These are phyloP conservation scores for Postia placenta DNA, from an alignment of 768 basidiomycete species.

Conservation along the genomic window DNA sequence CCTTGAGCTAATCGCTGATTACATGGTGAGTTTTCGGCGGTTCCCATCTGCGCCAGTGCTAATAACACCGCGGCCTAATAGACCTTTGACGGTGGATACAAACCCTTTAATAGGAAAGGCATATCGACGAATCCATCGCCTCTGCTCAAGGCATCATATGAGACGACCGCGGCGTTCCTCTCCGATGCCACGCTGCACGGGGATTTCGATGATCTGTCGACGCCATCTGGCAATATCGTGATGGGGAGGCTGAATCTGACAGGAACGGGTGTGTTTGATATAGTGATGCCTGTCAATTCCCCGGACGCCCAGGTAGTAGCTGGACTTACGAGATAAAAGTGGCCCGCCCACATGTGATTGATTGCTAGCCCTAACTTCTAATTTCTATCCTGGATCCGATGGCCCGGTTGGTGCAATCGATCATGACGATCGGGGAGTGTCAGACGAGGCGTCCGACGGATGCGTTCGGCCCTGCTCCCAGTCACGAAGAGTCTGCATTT, in stretches of 20 bases:
- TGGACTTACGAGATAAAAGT: background rate
- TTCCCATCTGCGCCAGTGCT: background rate
- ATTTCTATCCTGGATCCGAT: background rate
- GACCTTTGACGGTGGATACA: slow-evolving; percentile 98
- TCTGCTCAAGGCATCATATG: slow-evolving; percentile 94
- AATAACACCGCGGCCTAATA: slow-evolving; percentile 24
- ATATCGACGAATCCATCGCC: slow-evolving; percentile 93
- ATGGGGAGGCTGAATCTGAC: slow-evolving; percentile 78
- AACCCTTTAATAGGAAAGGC: slow-evolving; percentile 96
- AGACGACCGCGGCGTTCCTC: slow-evolving; percentile 90
- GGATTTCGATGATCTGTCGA: slow-evolving; percentile 89
- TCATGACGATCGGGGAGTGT: background rate
- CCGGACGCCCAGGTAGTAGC: background rate
- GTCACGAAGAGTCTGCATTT: too few relatives aligned
- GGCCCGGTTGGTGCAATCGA: background rate
- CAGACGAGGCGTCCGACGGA: background rate
- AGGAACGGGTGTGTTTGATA: slow-evolving; percentile 96
- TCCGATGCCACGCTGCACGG: slow-evolving; percentile 90
- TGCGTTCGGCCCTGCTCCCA: too few relatives aligned
- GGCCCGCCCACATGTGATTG: background rate
- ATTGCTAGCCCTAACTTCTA: background rate
- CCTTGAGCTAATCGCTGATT: slow-evolving; percentile 95
- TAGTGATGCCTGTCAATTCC: slow-evolving; percentile 50
- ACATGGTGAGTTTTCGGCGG: slow-evolving; percentile 68
- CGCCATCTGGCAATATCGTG: slow-evolving; percentile 90